Conservation (phyloP, 805 yeast genomes). For the Dipodascopsis tothii region DNA sequence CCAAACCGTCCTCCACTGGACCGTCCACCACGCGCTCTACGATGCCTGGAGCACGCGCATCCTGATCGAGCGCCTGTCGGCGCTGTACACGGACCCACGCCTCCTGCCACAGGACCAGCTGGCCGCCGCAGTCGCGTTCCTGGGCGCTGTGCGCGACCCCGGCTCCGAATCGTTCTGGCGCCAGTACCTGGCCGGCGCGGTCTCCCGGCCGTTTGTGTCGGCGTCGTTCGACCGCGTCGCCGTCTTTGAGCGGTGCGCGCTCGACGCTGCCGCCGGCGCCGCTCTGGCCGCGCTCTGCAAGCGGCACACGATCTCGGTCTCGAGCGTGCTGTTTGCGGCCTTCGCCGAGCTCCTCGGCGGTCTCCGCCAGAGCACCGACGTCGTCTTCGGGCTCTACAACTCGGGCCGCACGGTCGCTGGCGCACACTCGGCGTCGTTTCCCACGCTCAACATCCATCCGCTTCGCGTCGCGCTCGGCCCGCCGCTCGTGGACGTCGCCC, state of each 20-base stretch:
- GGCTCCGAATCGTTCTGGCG: background rate
- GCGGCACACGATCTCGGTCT: slow-evolving; percentile 1
- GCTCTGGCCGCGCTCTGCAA: background rate
- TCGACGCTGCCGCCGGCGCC: background rate
- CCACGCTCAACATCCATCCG: slow-evolving; percentile 23
- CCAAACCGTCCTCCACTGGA: slow-evolving; percentile 5
- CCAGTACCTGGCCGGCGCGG: background rate
- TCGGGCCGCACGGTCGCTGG: slow-evolving; percentile 22
- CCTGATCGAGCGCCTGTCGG: slow-evolving; percentile 7
- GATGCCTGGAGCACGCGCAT: slow-evolving; percentile 26
- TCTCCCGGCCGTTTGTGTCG: background rate
- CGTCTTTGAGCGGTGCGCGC: background rate
- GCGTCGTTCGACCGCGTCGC: background rate
- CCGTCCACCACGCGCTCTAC: slow-evolving; percentile 26
- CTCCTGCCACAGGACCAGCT: too few species aligned
- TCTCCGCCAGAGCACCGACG: background rate
- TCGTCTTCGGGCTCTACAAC: slow-evolving; percentile 21
- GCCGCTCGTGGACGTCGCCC: slow-evolving; percentile 6
- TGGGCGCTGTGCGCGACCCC: background rate
- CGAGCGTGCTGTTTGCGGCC: slow-evolving; percentile 15
- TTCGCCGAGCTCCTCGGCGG: slow-evolving; percentile 5
- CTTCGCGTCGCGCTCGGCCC: slow-evolving; percentile 4
- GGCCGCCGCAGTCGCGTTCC: too few species aligned
- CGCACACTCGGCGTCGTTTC: slow-evolving; percentile 8
- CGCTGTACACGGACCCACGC: slow-evolving; percentile 6